Base-by-base conservation (phyloP, 2,329 filamentous ascomycete genomes). In the Tolypocladium amazonense region DNA sequence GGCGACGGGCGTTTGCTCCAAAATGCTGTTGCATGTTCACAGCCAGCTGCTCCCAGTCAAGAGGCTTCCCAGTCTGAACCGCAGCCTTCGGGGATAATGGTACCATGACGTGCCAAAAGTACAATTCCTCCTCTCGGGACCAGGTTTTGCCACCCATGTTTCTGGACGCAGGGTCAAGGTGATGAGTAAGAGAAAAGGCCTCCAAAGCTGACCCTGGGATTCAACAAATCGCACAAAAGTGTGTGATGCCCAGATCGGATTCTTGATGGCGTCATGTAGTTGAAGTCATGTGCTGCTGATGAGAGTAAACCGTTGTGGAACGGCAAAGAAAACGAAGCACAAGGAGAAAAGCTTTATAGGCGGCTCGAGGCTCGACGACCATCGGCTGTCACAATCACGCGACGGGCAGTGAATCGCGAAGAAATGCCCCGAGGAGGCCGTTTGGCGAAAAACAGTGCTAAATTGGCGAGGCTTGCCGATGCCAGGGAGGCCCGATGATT, bases 141-240 rank as follows among this genome's bases (percentile, higher is more conserved):
- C 81, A 84, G 6, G 76, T 69, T 62, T 76, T 81, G 30, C 79
- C 80, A 6, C 76, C 79, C 80, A 83, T 81, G 30, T 33, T 73
- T 55, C 25, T 37, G 18, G 12, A 23, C 3, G 14, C 9, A 20
- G 15, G n/a, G 4, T 7, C 18, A 15, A 8, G 43, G 20, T 9
- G 39, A 30, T 47, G 56, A 56, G 20, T 43, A 56, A 50, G 37
- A 38, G 50, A 35, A 25, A 30, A 27, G 33, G 23, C 18, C 0
- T 27, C 11, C 18, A 37, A 35, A 56, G 54, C 33, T 50, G 37
- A 54, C 56, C n/a, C 23, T n/a, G 39, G 18, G 30, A 27, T 20
- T 23, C 11, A 38, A 12, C 23, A 39, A n/a, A 33, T 39, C n/a
- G n/a, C 35, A 9, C 9, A 15, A 53, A 11, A 37, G 3, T 5